phyloP scores from a whole-genome alignment of 352 stramenopile species.

The Phytopythium litorale region DNA sequence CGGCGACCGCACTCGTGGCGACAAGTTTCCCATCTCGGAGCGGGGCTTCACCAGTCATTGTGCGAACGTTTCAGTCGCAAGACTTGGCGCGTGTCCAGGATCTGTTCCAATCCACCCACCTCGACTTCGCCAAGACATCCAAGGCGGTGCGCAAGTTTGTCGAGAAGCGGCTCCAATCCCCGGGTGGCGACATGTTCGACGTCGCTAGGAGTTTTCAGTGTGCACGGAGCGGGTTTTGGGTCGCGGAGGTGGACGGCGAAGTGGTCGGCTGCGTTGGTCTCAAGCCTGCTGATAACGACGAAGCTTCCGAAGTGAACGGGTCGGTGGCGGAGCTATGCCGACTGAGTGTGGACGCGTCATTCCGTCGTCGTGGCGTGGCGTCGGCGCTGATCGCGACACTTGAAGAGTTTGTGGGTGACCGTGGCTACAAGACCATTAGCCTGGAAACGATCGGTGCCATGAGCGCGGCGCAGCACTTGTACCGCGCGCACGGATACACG shows the following conservation, averaged over 20 bases:
- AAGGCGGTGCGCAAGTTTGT: conserved; percentile 73
- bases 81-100: conserved; percentile 42
- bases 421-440: conserved; percentile 27
- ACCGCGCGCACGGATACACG: conserved; percentile 34
- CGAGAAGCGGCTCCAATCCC: conserved; percentile 38
- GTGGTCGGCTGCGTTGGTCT: conserved; percentile 60
- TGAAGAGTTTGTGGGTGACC: conserved; percentile 29
- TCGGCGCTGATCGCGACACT: conserved; percentile 37
- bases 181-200: conserved; percentile 50
- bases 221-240: conserved; percentile 45
- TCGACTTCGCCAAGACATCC: conserved; percentile 42
- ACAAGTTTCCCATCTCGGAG: neutral
- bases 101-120: conserved; percentile 59
- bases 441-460: conserved; percentile 70
- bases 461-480: conserved; percentile 49
- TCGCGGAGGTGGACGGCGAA: conserved; percentile 31
- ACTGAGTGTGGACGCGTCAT: conserved; percentile 38
- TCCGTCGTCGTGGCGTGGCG: conserved; percentile 44
- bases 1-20: conserved; percentile 5
- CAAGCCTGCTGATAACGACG: conserved; percentile 23
- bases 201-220: conserved; percentile 37
- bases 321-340: conserved; percentile 49
- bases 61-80: conserved; percentile 47
- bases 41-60: conserved; percentile 7
- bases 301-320: neutral